Base-by-base conservation (phyloP, 306 rosid species). In the Begonia fuchsioides region DNA sequence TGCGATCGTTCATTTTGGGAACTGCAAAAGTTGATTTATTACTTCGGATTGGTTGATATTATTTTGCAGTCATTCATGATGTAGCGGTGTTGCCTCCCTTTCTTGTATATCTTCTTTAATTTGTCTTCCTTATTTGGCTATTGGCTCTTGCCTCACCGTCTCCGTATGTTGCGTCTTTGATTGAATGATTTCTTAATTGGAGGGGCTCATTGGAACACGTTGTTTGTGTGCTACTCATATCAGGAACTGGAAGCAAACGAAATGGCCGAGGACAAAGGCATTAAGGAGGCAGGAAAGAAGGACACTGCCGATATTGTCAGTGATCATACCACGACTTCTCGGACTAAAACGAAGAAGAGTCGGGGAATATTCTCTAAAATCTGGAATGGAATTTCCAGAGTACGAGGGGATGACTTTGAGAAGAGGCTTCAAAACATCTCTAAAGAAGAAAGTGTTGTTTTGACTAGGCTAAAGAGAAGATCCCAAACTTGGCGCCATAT, bases 381-480 rank as follows among this genome's bases (percentile, higher is more conserved):
- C 62, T 77, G 90, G 78, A 82, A 65, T 17, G 74, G 84, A 14
- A 67, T 92, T 49, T 85, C 82, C 51, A 66, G 94, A 66, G 58
- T 65, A 43, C 93, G 76, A 6, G 69, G 79, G 0, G 96, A 92
- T 26, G 96, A 92, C 67, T 92, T 92, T 5, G 98, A 92, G 76
- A 92, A 92, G 79, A 86, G 96, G 52, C 81, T 92, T 9, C 76
- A 82, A 46, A 57, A 73, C 58, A 78, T 92, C 60, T 82, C 96
- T 38, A 92, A 92, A 70, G 96, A 85, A 69, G 98, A 92, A 67
- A 80, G 84, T 26, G 17, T 75, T 1, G 83, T 92, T 53, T 67
- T 92, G 14, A 53, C 85, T 53, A 65, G 94, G 63, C 53, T 92
- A 68, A 70, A 65, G 61, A 54, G 63, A 67, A 71, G 98, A 68